Evolutionary conservation across 1,284 basidiomycete species (phyloP).

Genomic region (Hortiboletus rubellus): DNA sequence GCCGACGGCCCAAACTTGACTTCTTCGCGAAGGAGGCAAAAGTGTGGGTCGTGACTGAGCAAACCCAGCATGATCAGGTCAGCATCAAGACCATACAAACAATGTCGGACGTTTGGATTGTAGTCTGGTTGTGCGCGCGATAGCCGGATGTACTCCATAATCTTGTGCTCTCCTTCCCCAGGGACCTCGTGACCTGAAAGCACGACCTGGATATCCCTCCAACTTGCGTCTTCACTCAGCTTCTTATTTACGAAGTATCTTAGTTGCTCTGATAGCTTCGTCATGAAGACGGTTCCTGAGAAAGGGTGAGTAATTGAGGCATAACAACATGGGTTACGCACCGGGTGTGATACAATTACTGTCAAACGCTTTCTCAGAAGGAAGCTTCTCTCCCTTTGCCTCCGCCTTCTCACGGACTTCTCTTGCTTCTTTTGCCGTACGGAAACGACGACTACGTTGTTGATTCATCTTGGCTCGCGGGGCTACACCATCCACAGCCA

Average conservation of each 20-base stretch:
- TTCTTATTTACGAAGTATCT: conserved; percentile 98
- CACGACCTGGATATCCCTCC: conserved; percentile 91
- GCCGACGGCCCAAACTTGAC: conserved; percentile 92
- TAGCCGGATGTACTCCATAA: conserved; percentile 98
- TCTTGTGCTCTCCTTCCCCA: conserved; percentile 99
- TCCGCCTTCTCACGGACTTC: conserved; percentile 87
- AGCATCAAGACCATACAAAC: conserved; percentile 97
- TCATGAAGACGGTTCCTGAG: conserved; percentile 93
- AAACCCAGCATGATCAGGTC: conserved; percentile 98
- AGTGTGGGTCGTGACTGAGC: conserved; percentile 97
- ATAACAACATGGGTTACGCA: conserved; percentile 37
- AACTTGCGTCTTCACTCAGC: conserved; percentile 92
- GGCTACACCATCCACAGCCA: conserved; percentile 98
- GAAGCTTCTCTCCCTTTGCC: conserved; percentile 87
- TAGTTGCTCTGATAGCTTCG: conserved; percentile 84
- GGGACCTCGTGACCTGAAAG: conserved; percentile 98
- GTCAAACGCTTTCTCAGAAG: conserved; percentile 94
- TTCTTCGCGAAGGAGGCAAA: conserved; percentile 96
- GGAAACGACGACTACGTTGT: conserved; percentile 91
- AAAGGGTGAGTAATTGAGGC: neutral
- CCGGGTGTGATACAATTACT: conserved; percentile 99
- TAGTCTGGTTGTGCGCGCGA: conserved; percentile 95
- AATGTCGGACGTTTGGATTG: conserved; percentile 92
- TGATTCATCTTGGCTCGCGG: conserved; percentile 99
- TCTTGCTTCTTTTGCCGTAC: conserved; percentile 91